phyloP scores from a whole-genome alignment of 208 protist species.

The Leptomonas pyrrhocoris region DNA sequence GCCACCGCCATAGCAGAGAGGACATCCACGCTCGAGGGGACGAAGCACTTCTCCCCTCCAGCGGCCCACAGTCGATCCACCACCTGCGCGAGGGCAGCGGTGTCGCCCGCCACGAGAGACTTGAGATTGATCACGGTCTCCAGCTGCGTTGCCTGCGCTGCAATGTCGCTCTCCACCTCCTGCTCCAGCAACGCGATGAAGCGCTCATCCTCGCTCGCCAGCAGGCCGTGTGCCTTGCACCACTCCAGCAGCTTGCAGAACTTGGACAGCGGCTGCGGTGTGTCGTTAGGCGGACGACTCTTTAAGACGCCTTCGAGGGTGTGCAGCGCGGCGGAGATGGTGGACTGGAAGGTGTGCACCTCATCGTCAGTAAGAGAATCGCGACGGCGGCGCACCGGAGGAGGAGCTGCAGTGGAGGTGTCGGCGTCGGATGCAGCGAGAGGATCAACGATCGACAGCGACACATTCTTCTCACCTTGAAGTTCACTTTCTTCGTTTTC shows the following conservation, averaged over 20 bases:
- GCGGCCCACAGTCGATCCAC: conserved; percentile 64
- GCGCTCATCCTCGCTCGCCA: conserved; percentile 32
- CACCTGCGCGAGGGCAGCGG: conserved; percentile 34
- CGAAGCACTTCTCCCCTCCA: conserved; percentile 41
- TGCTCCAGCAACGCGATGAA: conserved; percentile 39
- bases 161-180: conserved; percentile 44
- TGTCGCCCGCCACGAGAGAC: conserved; percentile 51
- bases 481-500: conserved; percentile 2
- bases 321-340: conserved; percentile 32
- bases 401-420: not conserved
- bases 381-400: conserved; percentile 7
- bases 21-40: conserved; percentile 76
- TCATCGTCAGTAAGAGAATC: conserved; percentile 43
- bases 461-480: not conserved
- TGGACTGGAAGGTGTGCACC: conserved; percentile 28
- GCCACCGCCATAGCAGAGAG: conserved; percentile 74
- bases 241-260: conserved; percentile 62
- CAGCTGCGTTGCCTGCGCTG: conserved; percentile 59
- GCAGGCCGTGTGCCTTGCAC: conserved; percentile 45
- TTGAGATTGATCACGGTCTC: conserved; percentile 84
- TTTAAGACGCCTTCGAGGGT: conserved; percentile 40
- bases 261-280: conserved; percentile 66
- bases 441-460: not conserved
- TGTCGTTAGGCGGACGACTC: conserved; percentile 19
- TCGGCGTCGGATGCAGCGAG: not conserved